Percentiles rank a stretch among this genome's conserved stretches.
Conservation (phyloP, 805 yeast genomes). For the Candida coleopterorum region DNA sequence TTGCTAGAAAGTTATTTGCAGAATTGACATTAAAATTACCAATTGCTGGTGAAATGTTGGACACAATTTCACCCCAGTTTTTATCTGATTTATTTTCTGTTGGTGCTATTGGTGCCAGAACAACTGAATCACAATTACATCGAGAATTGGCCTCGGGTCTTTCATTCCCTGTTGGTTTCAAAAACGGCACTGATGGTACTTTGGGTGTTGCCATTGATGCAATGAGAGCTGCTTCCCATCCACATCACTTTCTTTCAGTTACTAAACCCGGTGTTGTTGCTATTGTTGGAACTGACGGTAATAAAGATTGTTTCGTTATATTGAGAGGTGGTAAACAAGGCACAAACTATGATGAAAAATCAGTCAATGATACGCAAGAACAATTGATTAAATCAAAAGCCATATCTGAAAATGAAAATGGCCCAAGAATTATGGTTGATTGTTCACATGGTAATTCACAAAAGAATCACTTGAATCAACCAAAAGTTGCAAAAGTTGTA, state of each 20-base stretch:
- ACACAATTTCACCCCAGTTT: constrained; percentile 95
- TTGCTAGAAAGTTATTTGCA: constrained; percentile 81
- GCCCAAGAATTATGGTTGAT: constrained; percentile 82
- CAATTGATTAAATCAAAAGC: constrained; percentile 50
- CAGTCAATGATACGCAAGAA: constrained; percentile 62
- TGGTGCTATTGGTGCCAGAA: constrained; percentile 99
- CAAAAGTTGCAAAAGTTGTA: constrained; percentile 73
- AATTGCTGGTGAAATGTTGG: constrained; percentile 96
- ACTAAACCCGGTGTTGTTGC: constrained; percentile 97
- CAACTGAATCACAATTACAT: constrained; percentile 96
- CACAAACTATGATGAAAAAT: constrained; percentile 79
- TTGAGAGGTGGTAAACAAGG: constrained; percentile 94
- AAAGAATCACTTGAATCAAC: constrained; percentile 90
- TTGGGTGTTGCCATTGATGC: constrained; percentile 95
- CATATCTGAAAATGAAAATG: constrained; percentile 44
- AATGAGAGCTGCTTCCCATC: constrained; percentile 82
- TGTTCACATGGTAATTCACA: constrained; percentile 96
- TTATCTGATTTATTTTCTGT: constrained; percentile 88
- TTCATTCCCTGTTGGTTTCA: constrained; percentile 97
- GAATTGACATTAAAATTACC: constrained; percentile 81
- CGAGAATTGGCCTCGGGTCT: constrained; percentile 96
- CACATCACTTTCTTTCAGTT: constrained; percentile 91
- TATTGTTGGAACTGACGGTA: constrained; percentile 93
- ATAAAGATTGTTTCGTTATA: constrained; percentile 83
- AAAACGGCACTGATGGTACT: constrained; percentile 96